phyloP scores from a whole-genome alignment of 2,329 filamentous ascomycete genomes.

The Microcyclosporella mali region DNA sequence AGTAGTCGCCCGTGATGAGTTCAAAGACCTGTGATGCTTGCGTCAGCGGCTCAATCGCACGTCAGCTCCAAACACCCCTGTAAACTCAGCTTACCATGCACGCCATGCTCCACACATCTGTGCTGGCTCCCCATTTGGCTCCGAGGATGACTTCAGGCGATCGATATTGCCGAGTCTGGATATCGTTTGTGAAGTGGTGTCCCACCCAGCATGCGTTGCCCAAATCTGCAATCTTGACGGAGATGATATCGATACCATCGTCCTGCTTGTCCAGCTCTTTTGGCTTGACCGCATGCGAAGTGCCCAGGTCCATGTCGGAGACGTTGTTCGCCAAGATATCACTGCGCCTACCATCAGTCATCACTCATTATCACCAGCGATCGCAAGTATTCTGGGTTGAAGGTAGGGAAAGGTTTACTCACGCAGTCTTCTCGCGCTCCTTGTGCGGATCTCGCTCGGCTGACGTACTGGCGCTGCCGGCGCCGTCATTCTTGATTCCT shows the following conservation, averaged over 20 bases:
- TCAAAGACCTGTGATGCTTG: conserved; percentile 71
- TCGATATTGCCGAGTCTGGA: conserved; percentile 93
- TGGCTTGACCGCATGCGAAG: conserved; percentile 47
- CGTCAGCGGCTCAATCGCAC: conserved; percentile 7
- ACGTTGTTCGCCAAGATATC: conserved; percentile 89
- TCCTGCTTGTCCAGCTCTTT: conserved; percentile 59
- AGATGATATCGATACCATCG: conserved; percentile 68
- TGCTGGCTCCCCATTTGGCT: conserved; percentile 98
- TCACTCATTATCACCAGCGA: conserved; percentile 12
- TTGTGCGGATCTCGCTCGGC: conserved; percentile 54
- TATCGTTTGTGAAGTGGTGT: conserved; percentile 98
- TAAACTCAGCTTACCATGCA: conserved; percentile 67
- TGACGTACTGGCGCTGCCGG: conserved; percentile 7
- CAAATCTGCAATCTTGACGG: conserved; percentile 96
- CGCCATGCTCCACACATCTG: conserved; percentile 99
- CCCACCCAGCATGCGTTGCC: conserved; percentile 98
- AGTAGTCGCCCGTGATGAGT: conserved; percentile 93
- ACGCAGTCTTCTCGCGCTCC: conserved; percentile 90
- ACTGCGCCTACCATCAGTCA: conserved; percentile 29
- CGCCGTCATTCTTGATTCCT: conserved; percentile 40
- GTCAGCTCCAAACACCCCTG: neutral
- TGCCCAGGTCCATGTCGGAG: conserved; percentile 89
- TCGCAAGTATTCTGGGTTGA: neutral
- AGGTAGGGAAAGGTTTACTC: conserved; percentile 38
- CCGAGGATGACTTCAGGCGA: conserved; percentile 96